Percentiles rank a stretch among this genome's conserved stretches.
Evolutionary conservation across 2,329 filamentous ascomycete species (phyloP).

Genomic region (Epichloe brachyelytri): DNA sequence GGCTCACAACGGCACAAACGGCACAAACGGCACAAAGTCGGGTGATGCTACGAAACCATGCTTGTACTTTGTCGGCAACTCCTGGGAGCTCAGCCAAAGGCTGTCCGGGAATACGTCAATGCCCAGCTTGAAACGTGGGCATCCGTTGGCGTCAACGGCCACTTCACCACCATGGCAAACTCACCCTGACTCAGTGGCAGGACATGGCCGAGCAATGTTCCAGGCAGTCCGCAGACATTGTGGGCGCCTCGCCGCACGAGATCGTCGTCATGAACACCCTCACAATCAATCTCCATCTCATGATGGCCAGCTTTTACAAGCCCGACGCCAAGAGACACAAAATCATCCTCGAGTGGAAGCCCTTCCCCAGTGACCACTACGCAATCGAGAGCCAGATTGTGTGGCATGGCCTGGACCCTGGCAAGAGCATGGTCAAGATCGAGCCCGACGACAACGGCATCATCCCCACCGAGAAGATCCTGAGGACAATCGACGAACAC

Average conservation of each 20-base stretch:
- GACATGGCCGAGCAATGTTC: conserved; percentile 67
- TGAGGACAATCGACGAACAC: conserved; percentile 61
- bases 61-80: conserved; percentile 85
- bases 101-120: conserved; percentile 50
- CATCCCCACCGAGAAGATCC: conserved; percentile 57
- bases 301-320: conserved; percentile 75
- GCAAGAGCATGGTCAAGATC: conserved; percentile 60
- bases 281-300: conserved; percentile 67
- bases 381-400: conserved; percentile 70
- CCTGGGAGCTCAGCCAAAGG: conserved; percentile 72
- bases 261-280: conserved; percentile 82
- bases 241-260: conserved; percentile 61
- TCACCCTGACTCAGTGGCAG: conserved; percentile 62
- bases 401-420: conserved; percentile 54
- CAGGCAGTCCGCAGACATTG: conserved; percentile 54
- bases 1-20: conserved; percentile 12
- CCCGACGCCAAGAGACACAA: conserved; percentile 55
- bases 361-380: conserved; percentile 81
- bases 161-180: conserved; percentile 58
- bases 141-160: conserved; percentile 70
- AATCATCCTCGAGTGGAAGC: conserved; percentile 80
- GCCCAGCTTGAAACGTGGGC: conserved; percentile 75
- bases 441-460: conserved; percentile 47
- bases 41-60: conserved; percentile 16
- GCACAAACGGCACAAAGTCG: conserved; percentile 11